phyloP scores from a whole-genome alignment of 2,329 filamentous ascomycete species.

The Nemania bipapillata region DNA sequence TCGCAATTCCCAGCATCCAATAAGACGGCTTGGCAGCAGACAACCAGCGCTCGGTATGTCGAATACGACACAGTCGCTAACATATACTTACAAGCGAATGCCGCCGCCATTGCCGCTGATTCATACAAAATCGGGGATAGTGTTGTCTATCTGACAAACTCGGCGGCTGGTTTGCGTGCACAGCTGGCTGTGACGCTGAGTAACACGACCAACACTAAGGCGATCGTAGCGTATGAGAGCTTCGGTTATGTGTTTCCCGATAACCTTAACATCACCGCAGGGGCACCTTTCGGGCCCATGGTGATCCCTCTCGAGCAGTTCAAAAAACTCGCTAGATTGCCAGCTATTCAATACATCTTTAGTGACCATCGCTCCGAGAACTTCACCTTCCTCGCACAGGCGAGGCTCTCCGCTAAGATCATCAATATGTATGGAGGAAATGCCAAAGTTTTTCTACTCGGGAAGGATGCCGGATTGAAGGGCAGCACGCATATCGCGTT shows the following conservation, averaged over 20 bases:
- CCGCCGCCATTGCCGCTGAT: slow-evolving; percentile 52
- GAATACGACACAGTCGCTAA: slow-evolving; percentile 52
- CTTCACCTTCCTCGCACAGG: slow-evolving; percentile 40
- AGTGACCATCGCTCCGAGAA: slow-evolving; percentile 45
- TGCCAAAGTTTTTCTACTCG: slow-evolving; percentile 44
- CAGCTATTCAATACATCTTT: slow-evolving; percentile 45
- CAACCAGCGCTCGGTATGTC: slow-evolving; percentile 51
- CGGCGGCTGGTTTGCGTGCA: slow-evolving; percentile 51
- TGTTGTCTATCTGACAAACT: slow-evolving; percentile 53
- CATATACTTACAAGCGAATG: slow-evolving; percentile 51
- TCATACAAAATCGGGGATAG: slow-evolving; percentile 48
- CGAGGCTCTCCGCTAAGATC: slow-evolving; percentile 40
- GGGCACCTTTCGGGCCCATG: slow-evolving; percentile 42
- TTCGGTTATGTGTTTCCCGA: slow-evolving; percentile 46
- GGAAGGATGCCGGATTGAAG: slow-evolving; percentile 44
- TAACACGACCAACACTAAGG: slow-evolving; percentile 53
- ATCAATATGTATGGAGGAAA: slow-evolving; percentile 50
- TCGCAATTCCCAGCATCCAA: slow-evolving; percentile 52
- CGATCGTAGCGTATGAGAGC: slow-evolving; percentile 50
- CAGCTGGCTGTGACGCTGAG: slow-evolving; percentile 51
- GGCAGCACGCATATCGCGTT: slow-evolving; percentile 49
- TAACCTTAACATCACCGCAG: slow-evolving; percentile 43
- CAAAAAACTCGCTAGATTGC: slow-evolving; percentile 45
- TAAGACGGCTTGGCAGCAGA: slow-evolving; percentile 51
- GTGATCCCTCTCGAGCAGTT: slow-evolving; percentile 46